Evolutionary conservation across 768 basidiomycete genomes (phyloP), one percentile per base, ranked within the genome.

Genomic region (Lanmaoa rubissima): DNA sequence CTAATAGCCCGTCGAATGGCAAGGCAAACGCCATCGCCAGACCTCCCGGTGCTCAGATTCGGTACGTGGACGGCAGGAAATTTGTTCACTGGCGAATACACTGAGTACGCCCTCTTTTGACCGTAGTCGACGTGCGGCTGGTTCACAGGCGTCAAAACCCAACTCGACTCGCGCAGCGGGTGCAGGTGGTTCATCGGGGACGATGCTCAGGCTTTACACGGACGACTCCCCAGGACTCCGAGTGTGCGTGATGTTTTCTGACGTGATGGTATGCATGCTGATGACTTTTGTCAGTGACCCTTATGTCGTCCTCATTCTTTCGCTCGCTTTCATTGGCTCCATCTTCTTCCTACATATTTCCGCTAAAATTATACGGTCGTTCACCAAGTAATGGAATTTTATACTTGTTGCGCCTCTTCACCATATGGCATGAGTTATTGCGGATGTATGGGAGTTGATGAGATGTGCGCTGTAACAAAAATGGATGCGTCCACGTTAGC

Each of bases 291-390:
- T 1, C 45, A 98, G 94, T 60, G 95, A 98, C 75, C 95, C 95
- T 5, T 98, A 92, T 78, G 94, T 97, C 65, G 94, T 97, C 61
- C 86, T 98, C 58, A 90, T 98, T 65, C 85, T 98, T 19, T 96
- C 95, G 36, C 84, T 98, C 51, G 92, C 92, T 19, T 98, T 98
- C 81, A 97, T 98, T 76, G 94, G 88, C 39, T 96, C 94, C 55
- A 96, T 97, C 71, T 97, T 98, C 85, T 97, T 96, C 87, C 88
- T 97, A 41, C 95, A 98, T 73, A 96, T 97, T 72, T 89, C 92
- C 43, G 93, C 94, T 64, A 96, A 96, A 78, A 80, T 96, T 72
- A 92, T 96, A 73, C 87, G 91, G 60, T 84, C 86, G 45, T 92
- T 96, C 74, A 88, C 91, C 62, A 94, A 92, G 74, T 94, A 80